phyloP scores from a whole-genome alignment of 2,329 filamentous ascomycete species.

The Xylaria polymorpha region DNA sequence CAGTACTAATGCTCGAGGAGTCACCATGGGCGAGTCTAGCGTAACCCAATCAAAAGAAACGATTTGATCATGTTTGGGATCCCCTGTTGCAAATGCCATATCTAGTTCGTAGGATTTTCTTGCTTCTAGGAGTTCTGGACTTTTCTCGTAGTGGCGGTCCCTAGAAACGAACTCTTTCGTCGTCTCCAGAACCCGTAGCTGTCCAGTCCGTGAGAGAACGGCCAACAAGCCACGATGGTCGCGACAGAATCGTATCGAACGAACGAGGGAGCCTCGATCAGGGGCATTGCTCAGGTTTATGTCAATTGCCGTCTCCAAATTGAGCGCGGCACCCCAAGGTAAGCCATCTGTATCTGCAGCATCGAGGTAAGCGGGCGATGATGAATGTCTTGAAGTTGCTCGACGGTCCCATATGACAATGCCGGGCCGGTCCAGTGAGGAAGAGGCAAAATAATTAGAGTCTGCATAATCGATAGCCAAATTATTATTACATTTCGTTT shows the following conservation, averaged over 20 bases:
- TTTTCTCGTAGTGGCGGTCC: constrained; percentile 56
- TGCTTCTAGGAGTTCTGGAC: constrained; percentile 70
- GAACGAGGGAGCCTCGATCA: constrained; percentile 70
- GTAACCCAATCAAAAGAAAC: constrained; percentile 77
- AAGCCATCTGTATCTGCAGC: constrained; percentile 70
- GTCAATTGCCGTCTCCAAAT: constrained; percentile 67
- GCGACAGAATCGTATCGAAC: constrained; percentile 71
- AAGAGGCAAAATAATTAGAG: constrained; percentile 86
- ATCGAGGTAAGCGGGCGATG: constrained; percentile 66
- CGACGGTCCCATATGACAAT: constrained; percentile 84
- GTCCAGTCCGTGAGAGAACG: constrained; percentile 70
- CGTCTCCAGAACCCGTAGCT: constrained; percentile 71
- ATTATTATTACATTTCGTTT: constrained; percentile 75
- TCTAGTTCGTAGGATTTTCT: constrained; percentile 72
- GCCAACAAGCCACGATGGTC: constrained; percentile 71
- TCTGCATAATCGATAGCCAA: constrained; percentile 83
- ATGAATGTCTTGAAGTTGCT: constrained; percentile 63
- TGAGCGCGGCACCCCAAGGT: constrained; percentile 71
- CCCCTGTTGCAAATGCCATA: constrained; percentile 64
- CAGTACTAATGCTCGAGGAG: constrained; percentile 69
- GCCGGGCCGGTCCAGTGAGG: constrained; percentile 77
- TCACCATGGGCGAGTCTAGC: constrained; percentile 64
- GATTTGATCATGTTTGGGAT: constrained; percentile 68
- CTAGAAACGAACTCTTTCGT: constrained; percentile 63
- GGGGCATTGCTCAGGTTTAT: constrained; percentile 64